These are phyloP conservation scores for Leavenworthia alabamica DNA, from an alignment of 345 rosid species.

Conservation along the genomic window DNA sequence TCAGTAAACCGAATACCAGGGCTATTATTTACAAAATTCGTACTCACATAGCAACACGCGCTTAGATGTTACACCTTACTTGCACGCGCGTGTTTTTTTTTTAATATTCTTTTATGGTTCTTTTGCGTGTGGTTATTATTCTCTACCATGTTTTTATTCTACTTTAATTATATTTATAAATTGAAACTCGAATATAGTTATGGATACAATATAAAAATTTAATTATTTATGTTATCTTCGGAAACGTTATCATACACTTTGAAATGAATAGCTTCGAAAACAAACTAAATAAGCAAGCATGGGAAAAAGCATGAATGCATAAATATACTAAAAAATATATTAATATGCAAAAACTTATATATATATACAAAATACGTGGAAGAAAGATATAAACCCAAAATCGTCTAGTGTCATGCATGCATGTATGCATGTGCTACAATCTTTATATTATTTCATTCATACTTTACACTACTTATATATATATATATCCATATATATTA, in stretches of 20 bases:
- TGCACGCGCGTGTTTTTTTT: slow-evolving; percentile 4
- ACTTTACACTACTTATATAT: neutral
- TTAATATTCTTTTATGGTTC: too few species aligned
- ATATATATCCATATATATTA: too few species aligned
- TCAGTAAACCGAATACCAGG: too few species aligned
- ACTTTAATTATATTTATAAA: neutral
- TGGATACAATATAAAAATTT: neutral
- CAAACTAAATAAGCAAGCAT: slow-evolving; percentile 15
- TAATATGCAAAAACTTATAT: slow-evolving; percentile 3
- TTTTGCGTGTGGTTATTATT: neutral
- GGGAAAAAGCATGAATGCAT: slow-evolving; percentile 1
- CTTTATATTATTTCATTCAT: slow-evolving; percentile 10
- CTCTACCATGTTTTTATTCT: neutral
- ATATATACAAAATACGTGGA: slow-evolving; percentile 30
- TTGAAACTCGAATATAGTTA: slow-evolving; percentile 3
- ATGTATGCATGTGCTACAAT: slow-evolving; percentile 30
- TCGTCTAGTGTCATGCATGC: slow-evolving; percentile 15
- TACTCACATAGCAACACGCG: slow-evolving; percentile 12
- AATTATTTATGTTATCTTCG: too few species aligned
- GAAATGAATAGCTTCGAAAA: too few species aligned
- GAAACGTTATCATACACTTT: slow-evolving; percentile 1
- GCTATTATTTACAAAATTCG: neutral
- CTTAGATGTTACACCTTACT: neutral
- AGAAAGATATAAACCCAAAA: slow-evolving; percentile 15
- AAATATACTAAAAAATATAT: neutral